Base-by-base conservation (phyloP, 371 early-diverging fungal species). In the Syncephalastrum monosporum region DNA sequence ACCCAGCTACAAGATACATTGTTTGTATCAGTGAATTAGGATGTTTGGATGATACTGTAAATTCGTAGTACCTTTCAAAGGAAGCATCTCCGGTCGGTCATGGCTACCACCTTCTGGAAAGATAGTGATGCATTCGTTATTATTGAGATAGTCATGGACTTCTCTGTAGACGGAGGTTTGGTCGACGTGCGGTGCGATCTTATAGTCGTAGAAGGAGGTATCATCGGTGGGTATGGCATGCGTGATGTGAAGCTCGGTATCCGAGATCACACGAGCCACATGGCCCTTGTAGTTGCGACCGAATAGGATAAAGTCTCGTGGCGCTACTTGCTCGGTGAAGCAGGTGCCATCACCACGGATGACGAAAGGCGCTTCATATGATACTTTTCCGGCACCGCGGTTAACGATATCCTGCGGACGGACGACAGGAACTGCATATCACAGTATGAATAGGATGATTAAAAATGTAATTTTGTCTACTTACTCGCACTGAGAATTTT, bases 51-150 rank as follows among this genome's bases (percentile, higher is more conserved):
- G 16, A 24, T 33, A 58, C n/a, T n/a, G n/a, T n/a, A n/a, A n/a
- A n/a, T n/a, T 50, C 27, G 52, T 16, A 15, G 25, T 74, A 85
- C 84, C 84, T 84, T 97, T 98, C 50, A 98, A 73, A 14, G 99
- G 99, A 49, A 98, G 68, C 85, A 98, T 86, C 57, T 95, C 91
- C 12, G 94, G 81, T 50, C 96, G 89, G 69, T 98, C 99, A 70
- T 98, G 99, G 56, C 90, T 91, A 10, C 99, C 98, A 43, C 98
- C 98, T 69, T 97, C 99, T 4, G 99, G 99, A 69, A 98, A 98
- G 50, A 98, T 95, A 12, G 96, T 97, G 14, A 98, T 84, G 60
- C 94, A 92, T 46, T 87, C 87, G 27, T 91, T 87, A 15, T 77
- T 70, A 55, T 87, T 79, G 33, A 98, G 72, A 15, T 88, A 83